Percentiles rank a stretch among this genome's conserved stretches.
Evolutionary conservation across 2,329 filamentous ascomycete genomes (phyloP).

Genomic region (Diaporthe sp.): DNA sequence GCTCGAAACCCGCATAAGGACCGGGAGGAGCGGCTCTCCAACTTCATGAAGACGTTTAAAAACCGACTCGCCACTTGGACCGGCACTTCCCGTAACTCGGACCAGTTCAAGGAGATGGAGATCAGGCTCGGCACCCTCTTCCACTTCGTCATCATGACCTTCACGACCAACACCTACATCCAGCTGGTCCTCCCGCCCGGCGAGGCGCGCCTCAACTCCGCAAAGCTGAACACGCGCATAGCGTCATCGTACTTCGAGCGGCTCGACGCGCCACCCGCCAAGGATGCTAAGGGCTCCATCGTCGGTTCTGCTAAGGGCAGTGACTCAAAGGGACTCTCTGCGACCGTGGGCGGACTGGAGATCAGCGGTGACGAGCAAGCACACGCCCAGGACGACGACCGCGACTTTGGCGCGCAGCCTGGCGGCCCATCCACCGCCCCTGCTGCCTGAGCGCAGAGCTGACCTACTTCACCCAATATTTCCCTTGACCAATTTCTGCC

Average conservation of each 20-base stretch:
- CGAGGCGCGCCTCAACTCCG: constrained; percentile 90
- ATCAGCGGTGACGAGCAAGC: constrained; percentile 33
- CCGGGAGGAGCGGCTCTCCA: constrained; percentile 92
- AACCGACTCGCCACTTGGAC: constrained; percentile 82
- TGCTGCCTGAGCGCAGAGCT: constrained; percentile 16
- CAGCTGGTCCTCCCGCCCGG: constrained; percentile 92
- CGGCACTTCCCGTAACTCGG: constrained; percentile 81
- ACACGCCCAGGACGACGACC: constrained; percentile 21
- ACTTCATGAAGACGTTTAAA: constrained; percentile 99
- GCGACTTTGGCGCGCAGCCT: constrained; percentile 17
- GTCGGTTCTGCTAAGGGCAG: constrained; percentile 26
- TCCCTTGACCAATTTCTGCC: background rate
- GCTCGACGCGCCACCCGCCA: constrained; percentile 63
- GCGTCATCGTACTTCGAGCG: constrained; percentile 84
- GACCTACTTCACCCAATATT: background rate
- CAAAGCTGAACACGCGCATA: constrained; percentile 89
- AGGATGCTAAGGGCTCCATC: constrained; percentile 35
- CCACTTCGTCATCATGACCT: constrained; percentile 93
- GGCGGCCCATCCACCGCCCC: constrained; percentile 31
- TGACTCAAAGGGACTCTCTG: constrained; percentile 30
- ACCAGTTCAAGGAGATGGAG: constrained; percentile 84
- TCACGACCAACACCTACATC: constrained; percentile 98
- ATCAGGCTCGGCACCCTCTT: constrained; percentile 82
- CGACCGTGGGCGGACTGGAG: constrained; percentile 29
- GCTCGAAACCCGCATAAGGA: constrained; percentile 88